A percentile compares a stretch with the other conserved stretches of the same genome.
Evolutionary conservation across 2,329 filamentous ascomycete species (phyloP).

Genomic region (Zalaria sp.): DNA sequence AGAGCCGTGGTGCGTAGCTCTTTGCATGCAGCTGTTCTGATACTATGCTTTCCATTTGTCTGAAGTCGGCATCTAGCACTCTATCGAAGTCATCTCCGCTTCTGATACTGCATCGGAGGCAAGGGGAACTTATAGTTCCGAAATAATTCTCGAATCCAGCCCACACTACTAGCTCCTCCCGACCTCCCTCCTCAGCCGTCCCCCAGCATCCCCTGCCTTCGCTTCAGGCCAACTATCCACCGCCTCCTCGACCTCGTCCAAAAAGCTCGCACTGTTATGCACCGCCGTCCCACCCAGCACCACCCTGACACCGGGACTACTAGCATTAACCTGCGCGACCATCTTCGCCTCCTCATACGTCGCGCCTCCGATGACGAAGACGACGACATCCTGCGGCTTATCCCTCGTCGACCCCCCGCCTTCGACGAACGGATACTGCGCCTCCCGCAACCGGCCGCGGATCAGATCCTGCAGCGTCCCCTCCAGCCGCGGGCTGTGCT

Average conservation of each 20-base stretch:
- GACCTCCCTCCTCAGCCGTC: conserved; percentile 47
- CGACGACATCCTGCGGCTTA: conserved; percentile 89
- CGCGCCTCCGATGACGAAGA: conserved; percentile 86
- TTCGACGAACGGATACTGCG: conserved; percentile 88
- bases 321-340: conserved; percentile 87
- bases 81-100: too few species aligned
- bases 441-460: conserved; percentile 74
- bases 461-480: conserved; percentile 82
- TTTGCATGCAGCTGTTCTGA: too few species aligned
- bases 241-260: conserved; percentile 84
- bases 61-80: too few species aligned
- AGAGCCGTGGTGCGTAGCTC: too few species aligned
- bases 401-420: conserved; percentile 75
- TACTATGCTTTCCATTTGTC: too few species aligned
- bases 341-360: conserved; percentile 97
- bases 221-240: conserved; percentile 75
- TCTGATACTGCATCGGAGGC: too few species aligned
- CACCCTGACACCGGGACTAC: conserved; percentile 73
- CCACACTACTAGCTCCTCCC: conserved; percentile 21
- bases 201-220: conserved; percentile 43
- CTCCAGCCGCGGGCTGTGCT: conserved; percentile 83
- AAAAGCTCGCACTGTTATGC: conserved; percentile 75
- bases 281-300: conserved; percentile 80
- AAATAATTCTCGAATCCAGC: too few species aligned
- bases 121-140: too few species aligned